Conservation (phyloP, 306 rosid genomes). For the Lotus japonicus region DNA sequence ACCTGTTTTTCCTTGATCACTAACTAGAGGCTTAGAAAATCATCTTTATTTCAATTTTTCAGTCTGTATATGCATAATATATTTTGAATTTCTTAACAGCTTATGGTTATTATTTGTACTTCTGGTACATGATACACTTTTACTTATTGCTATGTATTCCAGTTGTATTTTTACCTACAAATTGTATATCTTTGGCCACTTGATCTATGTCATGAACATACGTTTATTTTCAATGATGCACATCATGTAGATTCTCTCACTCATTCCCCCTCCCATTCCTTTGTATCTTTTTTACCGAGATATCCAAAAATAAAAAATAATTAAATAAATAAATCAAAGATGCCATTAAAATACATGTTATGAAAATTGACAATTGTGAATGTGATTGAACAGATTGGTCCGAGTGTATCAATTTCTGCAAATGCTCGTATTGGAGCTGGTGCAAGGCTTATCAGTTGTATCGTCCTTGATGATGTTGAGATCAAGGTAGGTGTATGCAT, state of each 20-base stretch:
- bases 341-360: neutral
- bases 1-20: neutral
- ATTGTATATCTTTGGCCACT: neutral
- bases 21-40: neutral
- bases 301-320: neutral
- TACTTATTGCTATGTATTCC: neutral
- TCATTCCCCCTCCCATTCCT: neutral
- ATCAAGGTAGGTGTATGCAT: constrained; percentile 51
- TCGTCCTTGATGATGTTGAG: constrained; percentile 82
- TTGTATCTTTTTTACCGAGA: neutral
- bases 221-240: neutral
- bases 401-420: constrained; percentile 91
- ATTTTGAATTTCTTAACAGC: neutral
- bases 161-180: neutral
- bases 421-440: constrained; percentile 97
- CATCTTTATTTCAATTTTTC: neutral
- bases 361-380: constrained; percentile 19
- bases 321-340: no score
- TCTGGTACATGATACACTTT: neutral
- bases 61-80: neutral
- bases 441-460: constrained; percentile 83
- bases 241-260: neutral
- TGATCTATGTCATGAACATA: neutral
- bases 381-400: constrained; percentile 68
- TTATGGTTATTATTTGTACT: neutral